These are phyloP conservation scores for Musa itinerans DNA, from an alignment of 176 grass and related monocot genomes.

Conservation along the genomic window DNA sequence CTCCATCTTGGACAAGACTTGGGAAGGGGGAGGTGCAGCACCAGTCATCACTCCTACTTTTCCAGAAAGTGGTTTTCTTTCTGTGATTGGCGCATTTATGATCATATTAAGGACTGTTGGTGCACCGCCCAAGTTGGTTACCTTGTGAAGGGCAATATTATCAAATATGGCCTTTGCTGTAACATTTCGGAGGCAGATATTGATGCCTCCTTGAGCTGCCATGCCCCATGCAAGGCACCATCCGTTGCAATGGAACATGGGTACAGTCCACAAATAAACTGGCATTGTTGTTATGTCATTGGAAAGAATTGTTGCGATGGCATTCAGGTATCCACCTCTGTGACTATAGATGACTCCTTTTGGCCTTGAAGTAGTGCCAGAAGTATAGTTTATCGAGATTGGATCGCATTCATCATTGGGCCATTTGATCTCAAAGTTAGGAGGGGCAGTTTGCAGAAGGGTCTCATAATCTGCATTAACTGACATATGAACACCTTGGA, in stretches of 20 bases:
- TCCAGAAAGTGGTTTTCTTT: conserved; percentile 21
- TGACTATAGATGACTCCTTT: conserved; percentile 82
- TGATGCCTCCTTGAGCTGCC: conserved; percentile 65
- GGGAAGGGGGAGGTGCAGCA: conserved; percentile 50
- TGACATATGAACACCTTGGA: neutral
- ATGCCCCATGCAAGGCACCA: conserved; percentile 72
- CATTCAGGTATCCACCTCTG: conserved; percentile 59
- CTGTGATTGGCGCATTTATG: conserved; percentile 32
- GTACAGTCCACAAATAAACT: conserved; percentile 74
- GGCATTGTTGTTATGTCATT: conserved; percentile 39
- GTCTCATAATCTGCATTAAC: conserved; percentile 46
- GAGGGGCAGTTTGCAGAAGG: conserved; percentile 21
- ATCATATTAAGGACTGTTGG: conserved; percentile 73
- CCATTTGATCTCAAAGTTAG: conserved; percentile 37
- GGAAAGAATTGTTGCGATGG: conserved; percentile 35
- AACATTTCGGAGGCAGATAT: conserved; percentile 52
- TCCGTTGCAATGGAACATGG: conserved; percentile 92
- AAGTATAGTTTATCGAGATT: conserved; percentile 81
- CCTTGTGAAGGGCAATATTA: conserved; percentile 22
- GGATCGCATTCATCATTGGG: conserved; percentile 58
- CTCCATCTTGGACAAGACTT: conserved; percentile 60
- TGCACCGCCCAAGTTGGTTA: conserved; percentile 67
- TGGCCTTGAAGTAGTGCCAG: conserved; percentile 62
- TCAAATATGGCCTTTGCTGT: conserved; percentile 41
- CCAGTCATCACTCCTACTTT: conserved; percentile 46